Conservation (phyloP, 352 stramenopile species). For the Pythium angustatum region DNA sequence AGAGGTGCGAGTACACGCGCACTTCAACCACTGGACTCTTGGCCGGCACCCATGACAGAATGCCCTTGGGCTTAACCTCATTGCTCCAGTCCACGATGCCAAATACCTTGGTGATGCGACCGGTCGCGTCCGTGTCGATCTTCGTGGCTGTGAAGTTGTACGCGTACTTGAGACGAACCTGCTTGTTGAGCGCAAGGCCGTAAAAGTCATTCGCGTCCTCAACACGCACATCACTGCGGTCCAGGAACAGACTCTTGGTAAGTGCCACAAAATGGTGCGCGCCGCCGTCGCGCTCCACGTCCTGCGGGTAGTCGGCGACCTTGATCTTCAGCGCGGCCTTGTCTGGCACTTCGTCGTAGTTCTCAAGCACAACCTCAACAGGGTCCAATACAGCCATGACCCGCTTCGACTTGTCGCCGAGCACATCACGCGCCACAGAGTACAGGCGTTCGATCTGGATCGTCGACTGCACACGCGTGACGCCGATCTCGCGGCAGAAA, state of each 20-base stretch:
- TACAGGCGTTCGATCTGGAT: slow-evolving; percentile 85
- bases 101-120: slow-evolving; percentile 58
- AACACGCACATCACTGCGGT: slow-evolving; percentile 68
- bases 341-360: slow-evolving; percentile 49
- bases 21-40: slow-evolving; percentile 86
- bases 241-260: slow-evolving; percentile 63
- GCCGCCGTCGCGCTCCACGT: slow-evolving; percentile 53
- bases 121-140: slow-evolving; percentile 72
- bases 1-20: slow-evolving; percentile 97
- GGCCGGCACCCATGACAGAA: slow-evolving; percentile 95
- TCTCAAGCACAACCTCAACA: slow-evolving; percentile 71
- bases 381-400: slow-evolving; percentile 83
- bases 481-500: slow-evolving; percentile 87
- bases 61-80: slow-evolving; percentile 92
- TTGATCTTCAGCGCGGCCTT: slow-evolving; percentile 43
- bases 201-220: slow-evolving; percentile 91
- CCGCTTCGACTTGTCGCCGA: slow-evolving; percentile 75
- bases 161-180: slow-evolving; percentile 96
- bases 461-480: slow-evolving; percentile 84
- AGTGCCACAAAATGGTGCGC: slow-evolving; percentile 65
- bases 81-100: slow-evolving; percentile 71
- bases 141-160: slow-evolving; percentile 93
- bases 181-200: slow-evolving; percentile 93
- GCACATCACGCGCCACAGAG: slow-evolving; percentile 64
- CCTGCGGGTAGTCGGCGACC: slow-evolving; percentile 78